Evolutionary conservation across 805 yeast species (phyloP).

Genomic region (Torulaspora delbrueckii): DNA sequence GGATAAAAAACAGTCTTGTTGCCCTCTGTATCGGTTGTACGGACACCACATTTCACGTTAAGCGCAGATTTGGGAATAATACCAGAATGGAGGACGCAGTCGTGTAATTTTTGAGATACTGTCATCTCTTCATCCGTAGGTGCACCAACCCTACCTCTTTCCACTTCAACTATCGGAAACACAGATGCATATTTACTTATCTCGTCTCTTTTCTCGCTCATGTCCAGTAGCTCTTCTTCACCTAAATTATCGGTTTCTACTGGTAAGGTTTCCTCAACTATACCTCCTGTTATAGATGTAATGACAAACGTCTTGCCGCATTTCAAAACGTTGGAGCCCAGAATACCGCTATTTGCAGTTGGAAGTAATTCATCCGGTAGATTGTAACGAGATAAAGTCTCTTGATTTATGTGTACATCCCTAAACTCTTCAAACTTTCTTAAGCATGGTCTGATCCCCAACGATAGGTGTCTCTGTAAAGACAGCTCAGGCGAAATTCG

Average conservation of each 20-base stretch:
- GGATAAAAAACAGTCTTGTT: slow-evolving; percentile 43
- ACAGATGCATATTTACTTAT: slow-evolving; percentile 40
- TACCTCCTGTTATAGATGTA: slow-evolving; percentile 65
- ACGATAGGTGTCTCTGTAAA: slow-evolving; percentile 67
- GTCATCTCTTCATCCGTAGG: slow-evolving; percentile 85
- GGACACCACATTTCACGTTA: slow-evolving; percentile 41
- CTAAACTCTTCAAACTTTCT: slow-evolving; percentile 71
- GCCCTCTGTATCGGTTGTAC: slow-evolving; percentile 48
- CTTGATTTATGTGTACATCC: slow-evolving; percentile 43
- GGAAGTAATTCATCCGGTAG: slow-evolving; percentile 30
- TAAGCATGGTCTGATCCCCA: slow-evolving; percentile 71
- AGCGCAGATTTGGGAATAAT: slow-evolving; percentile 48
- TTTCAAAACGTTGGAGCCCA: slow-evolving; percentile 67
- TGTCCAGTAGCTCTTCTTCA: slow-evolving; percentile 28
- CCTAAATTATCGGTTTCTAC: slow-evolving; percentile 42
- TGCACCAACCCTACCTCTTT: slow-evolving; percentile 70
- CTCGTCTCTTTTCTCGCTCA: slow-evolving; percentile 23
- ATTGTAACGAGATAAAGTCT: slow-evolving; percentile 36
- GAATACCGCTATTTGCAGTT: slow-evolving; percentile 29
- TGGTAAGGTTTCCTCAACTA: slow-evolving; percentile 51
- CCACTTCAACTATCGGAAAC: slow-evolving; percentile 71
- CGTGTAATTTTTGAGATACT: slow-evolving; percentile 59
- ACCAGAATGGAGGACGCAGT: slow-evolving; percentile 53
- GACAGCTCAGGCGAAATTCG: slow-evolving; percentile 82
- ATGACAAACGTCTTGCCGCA: slow-evolving; percentile 70